A percentile compares a stretch with the other conserved stretches of the same genome.
Conservation (phyloP, 768 basidiomycete genomes). For the Tulasnella sp. region DNA sequence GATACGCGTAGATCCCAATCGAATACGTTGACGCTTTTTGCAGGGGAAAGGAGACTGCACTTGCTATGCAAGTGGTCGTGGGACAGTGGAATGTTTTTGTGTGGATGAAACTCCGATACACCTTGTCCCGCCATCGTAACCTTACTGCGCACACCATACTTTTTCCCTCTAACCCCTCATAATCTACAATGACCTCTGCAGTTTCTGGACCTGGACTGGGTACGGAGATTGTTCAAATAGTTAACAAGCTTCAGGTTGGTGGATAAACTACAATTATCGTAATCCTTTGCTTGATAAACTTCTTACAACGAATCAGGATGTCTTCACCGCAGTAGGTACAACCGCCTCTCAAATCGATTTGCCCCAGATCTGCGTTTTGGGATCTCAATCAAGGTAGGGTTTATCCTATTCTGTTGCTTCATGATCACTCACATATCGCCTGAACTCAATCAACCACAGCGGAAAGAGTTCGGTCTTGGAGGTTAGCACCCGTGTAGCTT, state of each 20-base stretch:
- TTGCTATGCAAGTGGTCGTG: background rate
- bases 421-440: no score
- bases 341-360: slow-evolving; percentile 71
- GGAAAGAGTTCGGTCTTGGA: slow-evolving; percentile 89
- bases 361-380: slow-evolving; percentile 83
- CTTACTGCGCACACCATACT: background rate
- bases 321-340: slow-evolving; percentile 74
- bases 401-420: no score
- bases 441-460: slow-evolving; percentile 48
- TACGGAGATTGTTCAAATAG: slow-evolving; percentile 61
- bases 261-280: background rate
- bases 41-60: no score
- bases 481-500: slow-evolving; percentile 30
- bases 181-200: background rate
- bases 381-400: slow-evolving; percentile 41
- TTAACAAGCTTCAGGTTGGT: slow-evolving; percentile 65
- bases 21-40: background rate
- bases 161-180: background rate
- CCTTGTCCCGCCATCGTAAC: slow-evolving; percentile 4
- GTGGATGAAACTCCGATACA: background rate
- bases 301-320: slow-evolving; percentile 34
- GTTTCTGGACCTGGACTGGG: slow-evolving; percentile 40
- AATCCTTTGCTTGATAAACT: background rate
- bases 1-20: slow-evolving; percentile 3
- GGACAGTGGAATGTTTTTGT: background rate